phyloP scores from a whole-genome alignment of 2,329 filamentous ascomycete species.

The Neofusicoccum laricinum region DNA sequence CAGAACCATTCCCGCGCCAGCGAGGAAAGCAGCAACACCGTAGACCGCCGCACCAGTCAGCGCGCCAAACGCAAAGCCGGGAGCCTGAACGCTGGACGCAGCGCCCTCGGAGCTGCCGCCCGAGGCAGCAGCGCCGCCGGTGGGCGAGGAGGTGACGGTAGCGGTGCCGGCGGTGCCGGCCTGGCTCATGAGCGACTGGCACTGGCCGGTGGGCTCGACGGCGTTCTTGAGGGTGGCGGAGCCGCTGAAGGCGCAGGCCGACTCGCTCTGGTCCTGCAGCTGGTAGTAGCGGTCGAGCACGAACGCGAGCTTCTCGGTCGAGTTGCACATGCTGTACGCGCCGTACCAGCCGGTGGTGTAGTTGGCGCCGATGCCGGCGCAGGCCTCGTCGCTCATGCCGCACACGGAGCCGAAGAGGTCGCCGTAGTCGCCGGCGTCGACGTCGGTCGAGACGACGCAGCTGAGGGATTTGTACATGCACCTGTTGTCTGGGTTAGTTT shows the following conservation, averaged over 20 bases:
- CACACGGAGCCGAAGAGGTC: constrained; percentile 74
- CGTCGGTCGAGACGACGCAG: constrained; percentile 62
- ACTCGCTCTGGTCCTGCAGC: constrained; percentile 49
- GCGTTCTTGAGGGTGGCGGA: constrained; percentile 56
- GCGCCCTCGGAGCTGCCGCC: constrained; percentile 24
- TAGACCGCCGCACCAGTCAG: constrained; percentile 49
- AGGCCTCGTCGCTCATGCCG: constrained; percentile 54
- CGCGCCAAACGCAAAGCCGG: constrained; percentile 43
- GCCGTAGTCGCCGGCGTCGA: constrained; percentile 59
- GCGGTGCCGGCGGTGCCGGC: constrained; percentile 63
- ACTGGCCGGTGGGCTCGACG: constrained; percentile 48
- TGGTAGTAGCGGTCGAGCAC: constrained; percentile 73
- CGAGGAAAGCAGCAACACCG: constrained; percentile 47
- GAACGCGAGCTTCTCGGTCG: constrained; percentile 68
- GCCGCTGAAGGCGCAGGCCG: constrained; percentile 71
- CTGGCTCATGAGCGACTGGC: constrained; percentile 57
- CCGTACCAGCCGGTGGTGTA: constrained; percentile 68
- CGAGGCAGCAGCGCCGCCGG: constrained; percentile 23
- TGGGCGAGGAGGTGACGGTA: constrained; percentile 49
- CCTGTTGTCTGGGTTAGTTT: background rate
- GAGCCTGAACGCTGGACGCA: constrained; percentile 35
- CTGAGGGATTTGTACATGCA: constrained; percentile 78
- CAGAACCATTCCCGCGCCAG: constrained; percentile 55
- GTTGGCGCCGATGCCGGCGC: constrained; percentile 67
- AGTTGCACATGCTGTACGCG: constrained; percentile 73